These are phyloP conservation scores for Malassezia arunalokei DNA, from an alignment of 1,284 basidiomycete genomes.

Conservation along the genomic window DNA sequence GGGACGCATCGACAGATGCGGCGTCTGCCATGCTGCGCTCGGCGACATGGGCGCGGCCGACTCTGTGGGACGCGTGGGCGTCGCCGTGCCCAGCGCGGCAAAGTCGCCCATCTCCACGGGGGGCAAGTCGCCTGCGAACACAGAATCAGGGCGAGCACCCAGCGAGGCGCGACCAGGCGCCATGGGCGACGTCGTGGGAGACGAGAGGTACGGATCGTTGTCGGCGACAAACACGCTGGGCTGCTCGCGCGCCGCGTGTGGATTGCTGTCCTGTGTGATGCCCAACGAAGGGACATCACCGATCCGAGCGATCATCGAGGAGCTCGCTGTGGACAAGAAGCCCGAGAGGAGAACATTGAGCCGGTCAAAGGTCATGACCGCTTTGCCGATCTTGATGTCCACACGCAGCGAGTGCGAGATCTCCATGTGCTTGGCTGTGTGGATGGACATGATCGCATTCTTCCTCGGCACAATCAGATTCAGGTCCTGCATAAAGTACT, in stretches of 20 bases:
- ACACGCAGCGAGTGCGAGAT: constrained; percentile 34
- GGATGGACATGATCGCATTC: constrained; percentile 37
- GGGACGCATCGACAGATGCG: neutral
- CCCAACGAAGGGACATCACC: constrained; percentile 34
- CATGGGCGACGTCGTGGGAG: neutral
- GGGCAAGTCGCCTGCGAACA: neutral
- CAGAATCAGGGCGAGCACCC: neutral
- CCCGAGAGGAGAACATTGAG: constrained; percentile 36
- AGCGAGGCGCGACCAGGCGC: neutral
- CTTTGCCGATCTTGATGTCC: constrained; percentile 34
- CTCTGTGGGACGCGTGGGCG: neutral
- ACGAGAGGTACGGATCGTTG: neutral
- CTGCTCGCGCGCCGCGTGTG: neutral
- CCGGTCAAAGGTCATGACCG: constrained; percentile 39
- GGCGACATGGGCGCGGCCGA: neutral
- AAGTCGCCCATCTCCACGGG: neutral
- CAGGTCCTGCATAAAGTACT: constrained; percentile 36
- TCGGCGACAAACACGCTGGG: neutral
- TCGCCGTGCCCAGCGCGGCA: constrained; percentile 11
- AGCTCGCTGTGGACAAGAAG: constrained; percentile 22
- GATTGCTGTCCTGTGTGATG: neutral
- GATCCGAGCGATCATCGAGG: constrained; percentile 24
- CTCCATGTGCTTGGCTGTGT: constrained; percentile 44
- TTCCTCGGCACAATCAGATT: constrained; percentile 28
- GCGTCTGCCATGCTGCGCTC: neutral